phyloP scores from a whole-genome alignment of 495 filamentous ascomycete species.

The Apiosordaria backusii region DNA sequence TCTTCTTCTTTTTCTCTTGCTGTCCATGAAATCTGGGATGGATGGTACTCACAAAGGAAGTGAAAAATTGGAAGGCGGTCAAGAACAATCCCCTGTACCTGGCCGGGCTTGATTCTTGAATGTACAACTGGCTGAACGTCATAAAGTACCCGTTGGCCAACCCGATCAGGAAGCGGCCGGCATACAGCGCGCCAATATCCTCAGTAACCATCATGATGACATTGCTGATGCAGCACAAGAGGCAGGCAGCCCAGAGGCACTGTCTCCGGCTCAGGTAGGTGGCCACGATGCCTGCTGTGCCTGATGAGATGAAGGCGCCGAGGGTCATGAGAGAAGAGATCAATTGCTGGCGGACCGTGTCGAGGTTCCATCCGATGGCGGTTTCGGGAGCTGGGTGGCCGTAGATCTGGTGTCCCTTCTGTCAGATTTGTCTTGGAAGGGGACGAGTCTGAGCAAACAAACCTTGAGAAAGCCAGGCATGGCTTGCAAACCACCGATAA shows the following conservation, averaged over 20 bases:
- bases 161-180: slow-evolving; percentile 54
- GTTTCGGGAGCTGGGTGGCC: slow-evolving; percentile 41
- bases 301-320: slow-evolving; percentile 56
- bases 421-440: neutral
- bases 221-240: slow-evolving; percentile 48
- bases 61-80: slow-evolving; percentile 41
- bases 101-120: slow-evolving; percentile 50
- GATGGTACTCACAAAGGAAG: slow-evolving; percentile 29
- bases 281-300: slow-evolving; percentile 50
- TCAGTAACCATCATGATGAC: slow-evolving; percentile 57
- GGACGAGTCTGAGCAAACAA: neutral
- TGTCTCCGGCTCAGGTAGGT: slow-evolving; percentile 46
- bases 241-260: slow-evolving; percentile 49
- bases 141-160: slow-evolving; percentile 56
- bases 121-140: slow-evolving; percentile 59
- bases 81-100: slow-evolving; percentile 49
- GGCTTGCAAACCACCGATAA: slow-evolving; percentile 59
- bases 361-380: slow-evolving; percentile 53
- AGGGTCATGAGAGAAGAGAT: slow-evolving; percentile 60
- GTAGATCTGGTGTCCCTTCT: slow-evolving; percentile 30
- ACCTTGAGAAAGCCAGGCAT: slow-evolving; percentile 60
- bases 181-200: slow-evolving; percentile 52
- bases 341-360: slow-evolving; percentile 50
- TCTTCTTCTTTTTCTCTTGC: neutral
- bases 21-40: too few relatives aligned